Conservation (phyloP, 371 early-diverging fungal species). For the Mortierella sp. region DNA sequence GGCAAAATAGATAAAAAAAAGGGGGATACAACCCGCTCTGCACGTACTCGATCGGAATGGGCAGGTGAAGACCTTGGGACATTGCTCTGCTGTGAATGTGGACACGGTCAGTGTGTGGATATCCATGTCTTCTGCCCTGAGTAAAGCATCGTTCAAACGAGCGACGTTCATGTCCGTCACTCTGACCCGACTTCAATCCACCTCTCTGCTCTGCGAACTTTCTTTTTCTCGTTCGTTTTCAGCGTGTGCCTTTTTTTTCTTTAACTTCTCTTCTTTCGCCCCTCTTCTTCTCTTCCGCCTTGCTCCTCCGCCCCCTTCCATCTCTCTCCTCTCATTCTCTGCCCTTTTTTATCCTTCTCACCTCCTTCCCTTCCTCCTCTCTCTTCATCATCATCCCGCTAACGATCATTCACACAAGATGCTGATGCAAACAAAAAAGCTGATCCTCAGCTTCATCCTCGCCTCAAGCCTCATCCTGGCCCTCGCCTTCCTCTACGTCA, state of each 20-base stretch:
- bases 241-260: not conserved
- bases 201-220: too few relatives aligned
- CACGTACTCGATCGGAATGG: too few relatives aligned
- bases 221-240: not conserved
- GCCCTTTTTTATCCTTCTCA: not conserved
- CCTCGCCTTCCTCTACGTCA: constrained; percentile 33
- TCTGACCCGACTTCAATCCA: too few relatives aligned
- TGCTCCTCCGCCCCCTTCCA: not conserved
- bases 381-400: not conserved
- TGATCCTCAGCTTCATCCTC: constrained; percentile 35
- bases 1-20: too few relatives aligned
- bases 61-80: too few relatives aligned
- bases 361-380: not conserved
- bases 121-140: too few relatives aligned
- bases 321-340: not conserved
- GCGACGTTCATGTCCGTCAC: too few relatives aligned
- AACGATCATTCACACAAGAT: constrained; percentile 17
- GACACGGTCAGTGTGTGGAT: too few relatives aligned
- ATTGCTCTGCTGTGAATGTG: too few relatives aligned
- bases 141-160: too few relatives aligned
- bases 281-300: not conserved
- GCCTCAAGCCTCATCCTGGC: constrained; percentile 31
- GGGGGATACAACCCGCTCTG: too few relatives aligned
- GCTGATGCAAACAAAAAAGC: constrained; percentile 38
- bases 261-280: not conserved